Percentiles rank a stretch among this genome's conserved stretches.
Evolutionary conservation across 2,329 filamentous ascomycete genomes (phyloP).

Genomic region (Fusarium sp.): DNA sequence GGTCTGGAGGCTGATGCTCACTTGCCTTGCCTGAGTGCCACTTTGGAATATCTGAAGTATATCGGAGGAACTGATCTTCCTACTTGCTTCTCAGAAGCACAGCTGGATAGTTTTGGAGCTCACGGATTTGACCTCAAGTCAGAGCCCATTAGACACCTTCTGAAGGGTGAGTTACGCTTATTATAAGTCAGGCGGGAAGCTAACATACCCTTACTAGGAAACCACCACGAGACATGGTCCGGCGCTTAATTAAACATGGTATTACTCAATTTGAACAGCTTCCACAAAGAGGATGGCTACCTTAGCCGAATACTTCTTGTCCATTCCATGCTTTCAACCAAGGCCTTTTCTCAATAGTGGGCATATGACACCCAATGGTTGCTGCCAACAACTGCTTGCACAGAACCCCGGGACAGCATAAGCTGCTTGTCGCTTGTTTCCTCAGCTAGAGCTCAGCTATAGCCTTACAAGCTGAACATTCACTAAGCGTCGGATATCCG

Average conservation of each 20-base stretch:
- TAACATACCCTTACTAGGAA: background rate
- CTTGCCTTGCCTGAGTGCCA: conserved; percentile 67
- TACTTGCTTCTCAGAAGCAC: conserved; percentile 75
- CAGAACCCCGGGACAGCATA: background rate
- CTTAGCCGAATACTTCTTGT: background rate
- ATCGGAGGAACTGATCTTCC: conserved; percentile 67
- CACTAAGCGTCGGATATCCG: background rate
- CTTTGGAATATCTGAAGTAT: conserved; percentile 74
- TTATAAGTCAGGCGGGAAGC: fast-evolving
- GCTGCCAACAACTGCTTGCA: background rate
- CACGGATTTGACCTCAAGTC: conserved; percentile 50
- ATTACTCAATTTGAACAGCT: fast-evolving
- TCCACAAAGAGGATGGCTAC: background rate
- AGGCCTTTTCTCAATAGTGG: background rate
- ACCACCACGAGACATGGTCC: conserved; percentile 5
- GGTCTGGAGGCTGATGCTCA: conserved; percentile 66
- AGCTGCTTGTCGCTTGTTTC: background rate
- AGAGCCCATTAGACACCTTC: conserved; percentile 2
- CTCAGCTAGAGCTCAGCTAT: too few relatives aligned
- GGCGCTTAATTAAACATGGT: background rate
- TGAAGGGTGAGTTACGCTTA: background rate
- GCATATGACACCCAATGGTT: background rate
- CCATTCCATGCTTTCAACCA: background rate
- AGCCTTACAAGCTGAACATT: background rate
- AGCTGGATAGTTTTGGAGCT: conserved; percentile 76